Evolutionary conservation across 2,329 filamentous ascomycete genomes (phyloP).

Genomic region (Didymella glomerata): DNA sequence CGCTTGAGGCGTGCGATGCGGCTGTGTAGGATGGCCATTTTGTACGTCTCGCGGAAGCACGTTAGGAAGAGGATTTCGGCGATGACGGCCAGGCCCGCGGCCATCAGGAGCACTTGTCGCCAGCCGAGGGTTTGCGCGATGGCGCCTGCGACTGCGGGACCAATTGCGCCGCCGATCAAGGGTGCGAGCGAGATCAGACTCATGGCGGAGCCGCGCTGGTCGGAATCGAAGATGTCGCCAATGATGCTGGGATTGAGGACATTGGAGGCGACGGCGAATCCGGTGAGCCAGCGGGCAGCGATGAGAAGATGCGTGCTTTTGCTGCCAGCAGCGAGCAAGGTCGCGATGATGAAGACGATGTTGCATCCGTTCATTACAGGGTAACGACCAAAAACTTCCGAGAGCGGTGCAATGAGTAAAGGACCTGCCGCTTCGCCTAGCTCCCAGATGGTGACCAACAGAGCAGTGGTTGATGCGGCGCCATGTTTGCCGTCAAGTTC

Average conservation of each 20-base stretch:
- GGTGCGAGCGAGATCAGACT: conserved; percentile 66
- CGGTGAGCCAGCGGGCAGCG: conserved; percentile 55
- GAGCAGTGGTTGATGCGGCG: conserved; percentile 37
- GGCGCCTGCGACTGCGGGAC: conserved; percentile 64
- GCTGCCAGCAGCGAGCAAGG: conserved; percentile 51
- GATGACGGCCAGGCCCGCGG: conserved; percentile 56
- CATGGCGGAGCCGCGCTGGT: conserved; percentile 67
- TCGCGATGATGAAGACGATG: conserved; percentile 56
- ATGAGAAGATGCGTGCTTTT: conserved; percentile 53
- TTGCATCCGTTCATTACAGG: conserved; percentile 51
- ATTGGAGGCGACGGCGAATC: conserved; percentile 57
- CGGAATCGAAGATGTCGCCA: conserved; percentile 68
- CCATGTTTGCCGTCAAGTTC: conserved; percentile 41
- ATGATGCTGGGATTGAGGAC: conserved; percentile 71
- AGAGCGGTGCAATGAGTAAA: conserved; percentile 46
- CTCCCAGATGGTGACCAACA: conserved; percentile 50
- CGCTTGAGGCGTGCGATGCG: conserved; percentile 34
- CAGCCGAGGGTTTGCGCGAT: conserved; percentile 65
- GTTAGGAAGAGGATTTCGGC: conserved; percentile 63
- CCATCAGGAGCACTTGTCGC: conserved; percentile 63
- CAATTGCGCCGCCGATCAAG: conserved; percentile 65
- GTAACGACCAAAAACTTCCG: conserved; percentile 45
- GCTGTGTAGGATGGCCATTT: conserved; percentile 60
- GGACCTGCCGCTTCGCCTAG: conserved; percentile 49
- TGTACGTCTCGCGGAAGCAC: conserved; percentile 69